Percentiles rank a stretch among this genome's conserved stretches.
phyloP scores from a whole-genome alignment of 106 monocot species.

The Narthecium ossifragum region DNA sequence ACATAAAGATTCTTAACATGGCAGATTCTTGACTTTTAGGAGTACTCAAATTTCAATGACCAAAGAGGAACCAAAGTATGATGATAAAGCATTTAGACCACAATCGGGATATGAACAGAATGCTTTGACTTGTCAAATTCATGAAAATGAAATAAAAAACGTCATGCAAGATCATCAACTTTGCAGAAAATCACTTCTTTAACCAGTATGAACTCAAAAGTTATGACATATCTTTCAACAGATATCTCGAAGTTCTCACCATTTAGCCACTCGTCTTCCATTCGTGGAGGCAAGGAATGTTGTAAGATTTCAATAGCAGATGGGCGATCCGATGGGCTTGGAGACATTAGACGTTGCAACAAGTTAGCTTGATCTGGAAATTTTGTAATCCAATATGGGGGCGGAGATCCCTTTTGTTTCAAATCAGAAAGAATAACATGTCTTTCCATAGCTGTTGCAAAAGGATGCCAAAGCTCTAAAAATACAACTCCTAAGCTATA shows the following conservation, averaged over 20 bases:
- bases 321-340: slow-evolving; percentile 74
- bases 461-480: slow-evolving; percentile 98
- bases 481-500: slow-evolving; percentile 97
- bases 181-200: too few species aligned
- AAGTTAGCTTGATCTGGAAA: slow-evolving; percentile 63
- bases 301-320: slow-evolving; percentile 76
- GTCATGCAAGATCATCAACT: too few species aligned
- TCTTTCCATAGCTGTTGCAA: slow-evolving; percentile 90
- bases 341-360: slow-evolving; percentile 63
- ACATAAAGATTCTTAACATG: too few species aligned
- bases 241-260: slow-evolving; percentile 28
- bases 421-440: slow-evolving; percentile 85
- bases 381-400: slow-evolving; percentile 55
- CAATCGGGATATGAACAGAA: too few species aligned
- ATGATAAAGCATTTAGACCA: too few species aligned
- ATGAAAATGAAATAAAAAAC: too few species aligned
- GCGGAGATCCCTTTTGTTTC: slow-evolving; percentile 67
- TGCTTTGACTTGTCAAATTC: too few species aligned
- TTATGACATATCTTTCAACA: not conserved
- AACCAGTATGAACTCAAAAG: too few species aligned
- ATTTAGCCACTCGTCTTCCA: slow-evolving; percentile 98
- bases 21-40: too few species aligned
- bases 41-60: too few species aligned
- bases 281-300: slow-evolving; percentile 76
- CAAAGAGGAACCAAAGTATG: too few species aligned